These are phyloP conservation scores for Phellopilus nigrolimitatus DNA, from an alignment of 1,284 basidiomycete species.

Conservation along the genomic window DNA sequence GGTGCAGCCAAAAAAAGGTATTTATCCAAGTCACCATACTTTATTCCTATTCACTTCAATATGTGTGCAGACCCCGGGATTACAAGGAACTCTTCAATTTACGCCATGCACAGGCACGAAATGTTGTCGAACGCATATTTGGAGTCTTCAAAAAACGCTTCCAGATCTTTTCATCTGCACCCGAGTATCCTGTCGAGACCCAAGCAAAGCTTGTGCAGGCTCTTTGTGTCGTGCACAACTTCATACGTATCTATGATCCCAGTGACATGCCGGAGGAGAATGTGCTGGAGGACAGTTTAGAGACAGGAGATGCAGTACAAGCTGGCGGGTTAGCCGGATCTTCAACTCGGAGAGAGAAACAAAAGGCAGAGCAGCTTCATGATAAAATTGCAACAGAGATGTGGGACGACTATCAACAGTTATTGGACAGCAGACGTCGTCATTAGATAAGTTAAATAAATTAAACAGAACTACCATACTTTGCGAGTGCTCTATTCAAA, in stretches of 20 bases:
- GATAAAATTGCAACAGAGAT: constrained; percentile 21
- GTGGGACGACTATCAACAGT: constrained; percentile 22
- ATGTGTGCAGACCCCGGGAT: constrained; percentile 28
- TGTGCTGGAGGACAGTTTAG: constrained; percentile 7
- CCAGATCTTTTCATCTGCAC: constrained; percentile 25
- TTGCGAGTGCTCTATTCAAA: background rate
- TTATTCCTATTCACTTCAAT: background rate
- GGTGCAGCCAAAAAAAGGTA: background rate
- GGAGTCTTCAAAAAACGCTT: constrained; percentile 36
- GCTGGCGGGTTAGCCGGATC: constrained; percentile 11
- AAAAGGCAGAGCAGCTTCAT: background rate
- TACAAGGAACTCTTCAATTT: constrained; percentile 39
- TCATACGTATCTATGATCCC: constrained; percentile 32
- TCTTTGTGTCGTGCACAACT: constrained; percentile 35
- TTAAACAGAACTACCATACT: background rate
- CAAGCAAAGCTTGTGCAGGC: constrained; percentile 31
- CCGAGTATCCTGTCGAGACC: constrained; percentile 28
- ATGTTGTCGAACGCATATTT: constrained; percentile 40
- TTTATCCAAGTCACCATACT: background rate
- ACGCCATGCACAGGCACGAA: constrained; percentile 32
- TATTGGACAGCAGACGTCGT: constrained; percentile 7
- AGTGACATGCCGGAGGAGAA: constrained; percentile 6
- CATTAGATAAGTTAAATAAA: constrained; percentile 7
- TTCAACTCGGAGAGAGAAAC: no score
- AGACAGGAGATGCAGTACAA: constrained; percentile 2